Base-by-base conservation (phyloP, 2,329 filamentous ascomycete species). In the Calonectria naviculata region DNA sequence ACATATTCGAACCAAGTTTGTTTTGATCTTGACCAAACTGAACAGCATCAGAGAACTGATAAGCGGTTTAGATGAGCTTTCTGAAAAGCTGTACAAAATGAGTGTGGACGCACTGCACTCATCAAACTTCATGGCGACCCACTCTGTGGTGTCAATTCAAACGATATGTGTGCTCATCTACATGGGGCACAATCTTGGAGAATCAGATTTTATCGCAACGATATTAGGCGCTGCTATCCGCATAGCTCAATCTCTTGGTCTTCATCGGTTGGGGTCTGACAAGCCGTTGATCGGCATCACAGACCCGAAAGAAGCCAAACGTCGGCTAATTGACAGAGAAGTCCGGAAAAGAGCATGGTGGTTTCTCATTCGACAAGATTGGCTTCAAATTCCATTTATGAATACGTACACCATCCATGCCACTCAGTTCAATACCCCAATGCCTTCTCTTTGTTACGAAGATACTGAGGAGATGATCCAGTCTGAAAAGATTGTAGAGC, bases 351-450 rank as follows among this genome's bases (percentile, higher is more conserved):
- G 68, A 12, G 46, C 65, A 1, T 70, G 68, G 68, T 70, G 68
- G 68, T 70, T 70, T 38, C 63, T 70, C 1, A 44, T 67, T 10
- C 62, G 68, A 19, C 68, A 70, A 34, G 62, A 70, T 26, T 70
- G 68, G 68, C 68, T 70, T 24, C 68, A 70, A 17, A 70, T 70
- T 17, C 68, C 68, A 12, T 70, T 66, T 26, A 64, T 66, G 29
- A 70, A 70, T 29, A 70, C 68, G 2, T 67, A 66, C 42, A 56
- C 65, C 9, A 38, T 70, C 10, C 62, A 70, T n/a, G 46, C 31
- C n/a, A 52, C 68, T 3, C 68, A 67, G 28, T 70, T 70, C 46
- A 70, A 67, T 29, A 70, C 68, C 1, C 67, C 67, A 28, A 41
- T 60, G 15, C 61, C 63, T 7, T 21, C 56, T 3, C 61, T 67